Conservation (phyloP, 2,329 filamentous ascomycete species). For the Lasiodiplodia hormozganensis region DNA sequence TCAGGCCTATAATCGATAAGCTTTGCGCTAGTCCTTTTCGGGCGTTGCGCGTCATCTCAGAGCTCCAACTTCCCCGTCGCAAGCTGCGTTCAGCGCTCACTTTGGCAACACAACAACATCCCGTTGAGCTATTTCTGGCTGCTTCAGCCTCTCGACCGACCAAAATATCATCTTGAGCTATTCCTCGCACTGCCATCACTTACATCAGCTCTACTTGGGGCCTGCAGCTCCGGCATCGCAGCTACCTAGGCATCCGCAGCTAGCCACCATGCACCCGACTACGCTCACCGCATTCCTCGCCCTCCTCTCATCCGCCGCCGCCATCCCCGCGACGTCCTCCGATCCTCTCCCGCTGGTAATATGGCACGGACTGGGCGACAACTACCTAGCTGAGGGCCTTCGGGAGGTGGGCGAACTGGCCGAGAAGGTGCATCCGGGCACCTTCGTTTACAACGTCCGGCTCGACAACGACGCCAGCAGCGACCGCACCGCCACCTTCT, state of each 20-base stretch:
- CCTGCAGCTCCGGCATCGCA: not conserved
- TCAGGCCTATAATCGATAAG: slow-evolving; percentile 13
- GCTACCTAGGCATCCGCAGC: not conserved
- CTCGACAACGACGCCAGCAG: slow-evolving; percentile 69
- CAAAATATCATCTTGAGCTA: not conserved
- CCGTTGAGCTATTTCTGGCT: not conserved
- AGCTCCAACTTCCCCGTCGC: slow-evolving; percentile 1
- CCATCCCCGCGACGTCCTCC: slow-evolving; percentile 32
- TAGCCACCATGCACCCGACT: slow-evolving; percentile 14
- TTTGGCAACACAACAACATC: not conserved
- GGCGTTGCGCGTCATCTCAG: slow-evolving; percentile 18
- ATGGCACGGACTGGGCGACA: slow-evolving; percentile 88
- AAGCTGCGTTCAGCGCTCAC: not conserved
- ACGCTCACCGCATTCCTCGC: slow-evolving; percentile 21
- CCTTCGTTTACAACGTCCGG: slow-evolving; percentile 80
- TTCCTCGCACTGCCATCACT: not conserved
- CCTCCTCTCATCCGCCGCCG: slow-evolving; percentile 31
- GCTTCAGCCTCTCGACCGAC: not conserved
- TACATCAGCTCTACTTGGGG: not conserved
- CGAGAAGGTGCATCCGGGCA: slow-evolving; percentile 77
- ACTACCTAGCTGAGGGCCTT: slow-evolving; percentile 78
- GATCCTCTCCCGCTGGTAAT: slow-evolving; percentile 79
- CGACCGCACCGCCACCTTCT: slow-evolving; percentile 86
- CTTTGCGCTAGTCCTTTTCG: slow-evolving; percentile 2
- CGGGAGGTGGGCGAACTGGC: slow-evolving; percentile 74